Evolutionary conservation across 768 basidiomycete species (phyloP), one percentile per base, ranked within the genome.

Genomic region (Albatrellus ellisii): DNA sequence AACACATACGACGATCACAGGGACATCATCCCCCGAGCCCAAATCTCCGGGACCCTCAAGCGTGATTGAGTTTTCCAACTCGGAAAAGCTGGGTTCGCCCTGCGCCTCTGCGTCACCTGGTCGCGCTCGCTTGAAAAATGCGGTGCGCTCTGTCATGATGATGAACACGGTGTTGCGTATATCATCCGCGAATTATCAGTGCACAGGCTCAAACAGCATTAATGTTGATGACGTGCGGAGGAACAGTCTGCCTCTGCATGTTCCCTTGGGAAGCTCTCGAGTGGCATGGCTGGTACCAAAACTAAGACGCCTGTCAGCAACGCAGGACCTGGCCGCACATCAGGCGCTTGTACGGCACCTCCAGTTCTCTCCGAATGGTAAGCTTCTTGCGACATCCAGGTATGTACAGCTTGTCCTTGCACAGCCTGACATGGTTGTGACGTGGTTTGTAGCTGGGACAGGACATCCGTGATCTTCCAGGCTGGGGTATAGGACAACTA

Each of bases 331-430:
- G 17, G 68, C 69, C 8, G 74, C 75, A 4, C 83, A 85, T 56
- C 61, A 66, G 40, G 80, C 77, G 6, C 68, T 83, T 22, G 81
- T 86, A 14, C 58, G 76, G 41, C 77, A 83, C 56, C 55, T 86
- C 52, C 75, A 83, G 55, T 86, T 85, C 60, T 82, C 79, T 1
- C 81, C 80, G 1, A 73, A 83, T 56, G 83, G 83, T 15, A 75
- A 68, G 54, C 81, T 71, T 52, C 54, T 86, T 50, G 83, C 80
- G 3, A 84, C 81, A 4, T 79, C 79, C 22, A 79, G 78, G 72
- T 77, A 50, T 37, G 43, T 46, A 28, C 10, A 36, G 4, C 24
- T 26, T 29, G 17, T n/a, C 22, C 49, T 41, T 21, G 9, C 11
- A 18, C 34, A 26, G 33, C 39, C 29, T 31, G 14, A 14, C 18